phyloP scores from a whole-genome alignment of 2,329 filamentous ascomycete species.

The Achaetomium macrosporum region DNA sequence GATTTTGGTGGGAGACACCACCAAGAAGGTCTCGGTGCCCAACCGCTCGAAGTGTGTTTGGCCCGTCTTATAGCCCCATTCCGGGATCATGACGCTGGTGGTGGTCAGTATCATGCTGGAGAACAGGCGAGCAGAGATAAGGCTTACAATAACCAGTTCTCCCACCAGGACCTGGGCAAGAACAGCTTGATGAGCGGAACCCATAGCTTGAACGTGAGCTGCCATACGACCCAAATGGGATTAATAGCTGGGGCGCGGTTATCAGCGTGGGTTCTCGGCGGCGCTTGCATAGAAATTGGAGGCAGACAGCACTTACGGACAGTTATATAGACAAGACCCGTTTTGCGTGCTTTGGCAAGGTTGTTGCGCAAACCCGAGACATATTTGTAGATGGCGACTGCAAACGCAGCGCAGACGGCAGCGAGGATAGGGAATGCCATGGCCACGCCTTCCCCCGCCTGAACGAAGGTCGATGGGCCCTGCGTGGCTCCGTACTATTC shows the following conservation, averaged over 20 bases:
- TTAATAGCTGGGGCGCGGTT: slow-evolving; percentile 36
- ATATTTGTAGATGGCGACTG: slow-evolving; percentile 31
- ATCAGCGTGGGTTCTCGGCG: slow-evolving; percentile 5
- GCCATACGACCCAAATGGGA: slow-evolving; percentile 49
- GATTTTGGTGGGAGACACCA: slow-evolving; percentile 53
- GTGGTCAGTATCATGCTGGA: background rate
- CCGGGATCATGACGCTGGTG: slow-evolving; percentile 47
- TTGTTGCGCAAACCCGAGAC: slow-evolving; percentile 37
- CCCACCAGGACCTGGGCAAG: slow-evolving; percentile 50
- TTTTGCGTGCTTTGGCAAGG: slow-evolving; percentile 44
- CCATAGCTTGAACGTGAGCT: slow-evolving; percentile 49
- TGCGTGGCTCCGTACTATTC: background rate
- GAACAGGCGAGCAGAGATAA: background rate
- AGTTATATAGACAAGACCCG: slow-evolving; percentile 48
- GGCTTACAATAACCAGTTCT: slow-evolving; percentile 55
- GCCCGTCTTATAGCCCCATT: slow-evolving; percentile 53
- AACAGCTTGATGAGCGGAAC: slow-evolving; percentile 46
- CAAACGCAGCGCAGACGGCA: slow-evolving; percentile 30
- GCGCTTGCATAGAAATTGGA: background rate
- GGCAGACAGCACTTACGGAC: slow-evolving; percentile 41
- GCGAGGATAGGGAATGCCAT: slow-evolving; percentile 36
- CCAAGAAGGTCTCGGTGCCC: slow-evolving; percentile 55
- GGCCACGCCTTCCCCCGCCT: background rate
- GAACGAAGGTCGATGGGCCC: background rate
- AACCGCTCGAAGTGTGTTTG: slow-evolving; percentile 53